These are phyloP conservation scores for Ophiostoma himal-ulmi DNA, from an alignment of 2,329 filamentous ascomycete genomes.

Conservation along the genomic window DNA sequence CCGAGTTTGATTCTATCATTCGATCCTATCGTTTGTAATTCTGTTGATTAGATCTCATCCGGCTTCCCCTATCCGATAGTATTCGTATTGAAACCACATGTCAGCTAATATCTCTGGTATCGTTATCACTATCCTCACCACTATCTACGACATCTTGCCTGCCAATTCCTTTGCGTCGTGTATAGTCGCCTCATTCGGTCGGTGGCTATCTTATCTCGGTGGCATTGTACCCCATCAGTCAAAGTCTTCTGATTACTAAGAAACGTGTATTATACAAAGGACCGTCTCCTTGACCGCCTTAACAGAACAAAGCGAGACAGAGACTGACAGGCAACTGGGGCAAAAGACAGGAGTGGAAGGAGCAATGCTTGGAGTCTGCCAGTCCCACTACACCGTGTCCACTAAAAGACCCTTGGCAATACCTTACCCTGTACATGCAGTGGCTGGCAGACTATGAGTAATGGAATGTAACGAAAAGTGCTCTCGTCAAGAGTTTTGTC, in stretches of 20 bases:
- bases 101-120: not conserved
- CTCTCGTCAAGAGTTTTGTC: not conserved
- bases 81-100: not conserved
- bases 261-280: not conserved
- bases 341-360: not conserved
- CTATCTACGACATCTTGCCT: not conserved
- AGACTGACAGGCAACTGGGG: not conserved
- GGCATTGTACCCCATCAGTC: not conserved
- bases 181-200: not conserved
- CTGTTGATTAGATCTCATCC: no score
- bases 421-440: constrained; percentile 11
- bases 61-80: not conserved
- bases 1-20: not conserved
- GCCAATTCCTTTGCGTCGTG: not conserved
- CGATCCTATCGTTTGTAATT: not conserved
- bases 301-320: not conserved
- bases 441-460: constrained; percentile 5
- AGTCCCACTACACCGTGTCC: not conserved
- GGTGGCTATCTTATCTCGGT: not conserved
- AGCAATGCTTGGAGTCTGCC: not conserved
- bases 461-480: not conserved
- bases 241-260: not conserved
- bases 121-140: not conserved
- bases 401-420: not conserved
- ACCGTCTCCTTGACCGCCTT: not conserved